Percentiles rank a stretch among this genome's conserved stretches.
Conservation (phyloP, 2,329 filamentous ascomycete genomes). For the Fusarium pseudograminearum region DNA sequence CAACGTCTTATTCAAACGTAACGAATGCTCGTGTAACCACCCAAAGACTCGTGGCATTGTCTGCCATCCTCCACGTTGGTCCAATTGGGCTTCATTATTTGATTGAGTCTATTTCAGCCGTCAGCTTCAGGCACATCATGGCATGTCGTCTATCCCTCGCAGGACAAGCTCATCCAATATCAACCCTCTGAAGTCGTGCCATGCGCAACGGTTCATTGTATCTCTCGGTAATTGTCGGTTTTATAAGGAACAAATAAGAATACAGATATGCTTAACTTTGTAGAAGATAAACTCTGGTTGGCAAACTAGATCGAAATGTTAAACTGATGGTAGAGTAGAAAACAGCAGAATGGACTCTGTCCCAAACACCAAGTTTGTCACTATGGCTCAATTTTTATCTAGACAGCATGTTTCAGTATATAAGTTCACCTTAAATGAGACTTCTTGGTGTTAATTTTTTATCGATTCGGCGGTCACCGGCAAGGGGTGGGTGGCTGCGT, state of each 20-base stretch:
- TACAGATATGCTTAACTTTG: constrained; percentile 2
- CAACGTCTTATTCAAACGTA: not conserved
- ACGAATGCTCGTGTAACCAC: constrained; percentile 30
- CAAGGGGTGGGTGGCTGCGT: not conserved
- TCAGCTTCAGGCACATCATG: constrained; percentile 15
- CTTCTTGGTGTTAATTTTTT: not conserved
- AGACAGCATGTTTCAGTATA: not conserved
- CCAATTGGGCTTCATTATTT: constrained; percentile 3
- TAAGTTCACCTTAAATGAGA: not conserved
- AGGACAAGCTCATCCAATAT: constrained; percentile 14
- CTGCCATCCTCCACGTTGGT: constrained; percentile 13
- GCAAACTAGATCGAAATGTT: not conserved
- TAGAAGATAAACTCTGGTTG: not conserved
- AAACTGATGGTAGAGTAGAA: not conserved
- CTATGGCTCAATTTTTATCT: not conserved
- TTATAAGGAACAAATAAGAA: not conserved
- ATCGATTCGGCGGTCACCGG: not conserved
- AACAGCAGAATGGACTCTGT: not conserved
- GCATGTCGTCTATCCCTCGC: not conserved
- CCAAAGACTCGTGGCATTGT: constrained; percentile 23
- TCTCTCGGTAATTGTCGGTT: not conserved
- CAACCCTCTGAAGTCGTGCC: not conserved
- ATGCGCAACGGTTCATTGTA: not conserved
- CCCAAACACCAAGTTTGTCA: not conserved
- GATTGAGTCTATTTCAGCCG: constrained; percentile 3